Conservation (phyloP, 257 asterid species). For the Solanum arcanum region DNA sequence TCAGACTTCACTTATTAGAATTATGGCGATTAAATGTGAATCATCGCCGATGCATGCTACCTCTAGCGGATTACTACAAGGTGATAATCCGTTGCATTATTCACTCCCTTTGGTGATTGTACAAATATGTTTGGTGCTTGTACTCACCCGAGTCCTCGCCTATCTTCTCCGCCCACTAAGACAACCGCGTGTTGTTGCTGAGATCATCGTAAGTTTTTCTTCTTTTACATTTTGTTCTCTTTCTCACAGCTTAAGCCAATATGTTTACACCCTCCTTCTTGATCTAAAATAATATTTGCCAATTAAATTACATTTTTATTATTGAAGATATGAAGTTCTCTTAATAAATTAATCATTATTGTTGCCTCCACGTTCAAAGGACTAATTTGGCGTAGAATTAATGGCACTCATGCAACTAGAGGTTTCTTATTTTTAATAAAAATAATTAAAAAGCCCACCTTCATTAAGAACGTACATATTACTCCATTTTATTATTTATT, state of each 20-base stretch:
- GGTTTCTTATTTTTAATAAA: background rate
- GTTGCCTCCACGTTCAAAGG: background rate
- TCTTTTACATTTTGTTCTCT: fast-evolving
- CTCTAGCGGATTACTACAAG: background rate
- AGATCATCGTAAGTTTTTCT: background rate
- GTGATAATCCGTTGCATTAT: background rate
- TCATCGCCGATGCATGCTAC: background rate
- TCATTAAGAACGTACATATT: background rate
- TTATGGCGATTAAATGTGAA: background rate
- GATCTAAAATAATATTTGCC: background rate
- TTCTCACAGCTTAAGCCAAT: background rate
- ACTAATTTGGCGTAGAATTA: background rate
- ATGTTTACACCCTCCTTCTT: background rate
- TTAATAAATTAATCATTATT: background rate
- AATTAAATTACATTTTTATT: background rate
- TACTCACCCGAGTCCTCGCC: background rate
- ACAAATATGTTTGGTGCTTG: background rate
- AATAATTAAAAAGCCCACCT: background rate
- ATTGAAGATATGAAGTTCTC: background rate
- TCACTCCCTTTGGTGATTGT: background rate
- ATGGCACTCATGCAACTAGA: background rate
- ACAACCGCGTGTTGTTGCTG: background rate
- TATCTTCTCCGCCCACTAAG: background rate
- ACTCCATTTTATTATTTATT: background rate
- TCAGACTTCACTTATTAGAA: fast-evolving